phyloP scores from a whole-genome alignment of 1,284 basidiomycete species.

The Rhodotorula sp. region DNA sequence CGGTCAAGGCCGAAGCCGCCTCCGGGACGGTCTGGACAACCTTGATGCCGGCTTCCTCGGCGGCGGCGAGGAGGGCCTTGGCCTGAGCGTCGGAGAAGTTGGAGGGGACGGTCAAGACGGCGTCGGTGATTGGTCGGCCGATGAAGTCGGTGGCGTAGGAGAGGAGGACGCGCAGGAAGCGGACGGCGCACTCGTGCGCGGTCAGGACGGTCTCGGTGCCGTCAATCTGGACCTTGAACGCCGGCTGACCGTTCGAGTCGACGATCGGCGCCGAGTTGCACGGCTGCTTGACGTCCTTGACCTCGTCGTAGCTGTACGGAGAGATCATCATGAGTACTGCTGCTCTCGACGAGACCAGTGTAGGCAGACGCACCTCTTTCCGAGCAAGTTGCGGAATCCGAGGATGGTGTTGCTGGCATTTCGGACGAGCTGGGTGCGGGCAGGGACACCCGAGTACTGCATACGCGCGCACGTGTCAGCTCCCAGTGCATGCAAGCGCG shows the following conservation, averaged over 20 bases:
- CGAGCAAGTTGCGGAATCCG: slow-evolving; percentile 88
- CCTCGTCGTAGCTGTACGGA: slow-evolving; percentile 46
- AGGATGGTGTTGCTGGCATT: slow-evolving; percentile 92
- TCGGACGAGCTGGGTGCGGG: slow-evolving; percentile 90
- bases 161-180: slow-evolving; percentile 82
- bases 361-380: slow-evolving; percentile 67
- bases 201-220: slow-evolving; percentile 70
- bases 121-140: slow-evolving; percentile 71
- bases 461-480: background rate
- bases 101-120: slow-evolving; percentile 78
- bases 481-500: background rate
- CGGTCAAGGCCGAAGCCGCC: slow-evolving; percentile 51
- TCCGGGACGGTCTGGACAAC: slow-evolving; percentile 61
- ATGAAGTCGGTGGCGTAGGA: slow-evolving; percentile 90
- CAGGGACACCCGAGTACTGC: slow-evolving; percentile 95
- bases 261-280: slow-evolving; percentile 85
- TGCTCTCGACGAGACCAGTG: background rate
- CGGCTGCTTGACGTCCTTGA: slow-evolving; percentile 73
- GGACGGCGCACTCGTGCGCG: slow-evolving; percentile 76
- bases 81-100: slow-evolving; percentile 48
- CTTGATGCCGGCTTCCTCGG: slow-evolving; percentile 66
- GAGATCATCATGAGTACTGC: slow-evolving; percentile 33
- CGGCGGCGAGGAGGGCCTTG: slow-evolving; percentile 49
- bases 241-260: slow-evolving; percentile 55
- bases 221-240: slow-evolving; percentile 71